phyloP scores from a whole-genome alignment of 352 stramenopile species.

The Phytophthora litchii region DNA sequence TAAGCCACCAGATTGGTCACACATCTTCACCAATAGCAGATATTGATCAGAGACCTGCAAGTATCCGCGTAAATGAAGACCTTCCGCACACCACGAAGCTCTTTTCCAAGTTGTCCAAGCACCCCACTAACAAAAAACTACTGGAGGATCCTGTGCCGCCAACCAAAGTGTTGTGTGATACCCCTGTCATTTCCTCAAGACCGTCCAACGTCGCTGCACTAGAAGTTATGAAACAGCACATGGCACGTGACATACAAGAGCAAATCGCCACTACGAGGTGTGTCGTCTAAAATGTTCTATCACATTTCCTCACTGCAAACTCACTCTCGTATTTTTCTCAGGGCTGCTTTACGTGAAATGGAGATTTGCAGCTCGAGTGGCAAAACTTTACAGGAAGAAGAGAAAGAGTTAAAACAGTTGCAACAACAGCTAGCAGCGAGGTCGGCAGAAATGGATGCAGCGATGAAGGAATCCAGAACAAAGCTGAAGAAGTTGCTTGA shows the following conservation, averaged over 20 bases:
- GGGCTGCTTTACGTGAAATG: conserved; percentile 47
- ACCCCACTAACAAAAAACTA: not conserved
- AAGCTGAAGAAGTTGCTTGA: conserved; percentile 25
- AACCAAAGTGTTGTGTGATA: not conserved
- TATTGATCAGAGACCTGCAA: not conserved
- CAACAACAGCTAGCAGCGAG: conserved; percentile 20
- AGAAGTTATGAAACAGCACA: conserved; percentile 40
- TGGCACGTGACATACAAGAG: conserved; percentile 46
- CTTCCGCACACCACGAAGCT: conserved; percentile 28
- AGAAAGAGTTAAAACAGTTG: conserved; percentile 31
- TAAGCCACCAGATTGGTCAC: conserved; percentile 11
- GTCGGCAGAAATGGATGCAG: conserved; percentile 22
- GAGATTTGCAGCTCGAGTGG: conserved; percentile 29
- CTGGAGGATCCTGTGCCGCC: not conserved
- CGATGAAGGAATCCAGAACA: conserved; percentile 32
- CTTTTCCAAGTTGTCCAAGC: conserved; percentile 23
- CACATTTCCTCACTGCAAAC: not conserved
- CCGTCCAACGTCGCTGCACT: conserved; percentile 44
- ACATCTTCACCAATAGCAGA: not conserved
- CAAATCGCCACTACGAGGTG: conserved; percentile 63
- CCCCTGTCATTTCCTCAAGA: not conserved
- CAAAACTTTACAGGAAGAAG: conserved; percentile 33
- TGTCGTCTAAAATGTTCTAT: not conserved
- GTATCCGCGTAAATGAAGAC: not conserved
- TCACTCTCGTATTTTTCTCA: conserved; percentile 6